Evolutionary conservation across 345 rosid genomes (phyloP).

Genomic region (Populus alba): DNA sequence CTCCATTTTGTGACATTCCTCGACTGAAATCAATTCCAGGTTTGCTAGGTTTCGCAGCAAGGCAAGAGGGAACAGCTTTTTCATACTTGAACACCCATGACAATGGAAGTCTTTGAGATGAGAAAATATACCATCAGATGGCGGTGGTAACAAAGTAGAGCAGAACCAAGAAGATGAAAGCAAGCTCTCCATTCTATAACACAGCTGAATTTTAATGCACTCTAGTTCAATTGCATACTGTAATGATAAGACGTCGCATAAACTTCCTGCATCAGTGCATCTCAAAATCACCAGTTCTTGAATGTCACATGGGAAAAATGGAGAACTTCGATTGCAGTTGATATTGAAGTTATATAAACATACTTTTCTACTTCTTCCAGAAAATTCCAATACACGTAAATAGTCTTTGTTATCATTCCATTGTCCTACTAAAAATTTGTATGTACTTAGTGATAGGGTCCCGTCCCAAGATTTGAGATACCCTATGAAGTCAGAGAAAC

Average conservation of each 20-base stretch:
- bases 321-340: not conserved
- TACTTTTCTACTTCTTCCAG: not conserved
- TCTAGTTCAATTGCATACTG: not conserved
- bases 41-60: not conserved
- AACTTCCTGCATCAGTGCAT: not conserved
- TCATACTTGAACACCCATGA: conserved; percentile 12
- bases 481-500: not conserved
- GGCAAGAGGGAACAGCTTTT: conserved; percentile 7
- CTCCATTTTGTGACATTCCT: conserved; percentile 10
- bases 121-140: not conserved
- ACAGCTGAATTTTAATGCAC: not conserved
- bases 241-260: not conserved
- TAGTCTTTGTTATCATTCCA: not conserved
- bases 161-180: not conserved
- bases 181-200: not conserved
- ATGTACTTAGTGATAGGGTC: not conserved
- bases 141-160: not conserved
- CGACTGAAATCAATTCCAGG: not conserved
- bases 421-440: not conserved
- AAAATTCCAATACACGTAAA: not conserved
- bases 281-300: not conserved
- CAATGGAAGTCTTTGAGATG: not conserved
- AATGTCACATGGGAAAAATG: not conserved
- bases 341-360: not conserved
- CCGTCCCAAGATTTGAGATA: not conserved